Base-by-base conservation (phyloP, 139 green algal genomes). In the Coccomyxa sp. region DNA sequence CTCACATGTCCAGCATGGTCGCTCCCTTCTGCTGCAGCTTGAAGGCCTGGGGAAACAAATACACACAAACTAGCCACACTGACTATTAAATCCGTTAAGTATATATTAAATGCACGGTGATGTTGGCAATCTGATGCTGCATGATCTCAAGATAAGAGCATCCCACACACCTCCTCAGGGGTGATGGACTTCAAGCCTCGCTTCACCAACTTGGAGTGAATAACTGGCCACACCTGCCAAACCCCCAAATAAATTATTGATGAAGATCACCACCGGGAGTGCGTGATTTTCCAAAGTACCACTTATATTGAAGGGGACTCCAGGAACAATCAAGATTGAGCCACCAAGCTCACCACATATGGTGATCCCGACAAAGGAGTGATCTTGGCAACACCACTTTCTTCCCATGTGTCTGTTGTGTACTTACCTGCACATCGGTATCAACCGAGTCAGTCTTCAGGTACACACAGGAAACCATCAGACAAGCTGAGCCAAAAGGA, bases 1-100 rank as follows among this genome's bases (percentile, higher is more conserved):
- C 63, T 71, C 63, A 71, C 13, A 94, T 87, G 60, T 96, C 92
- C 77, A 95, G 81, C 0, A 96, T 77, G 9, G 86, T 79, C 67
- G 86, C 92, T 77, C 76, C 82, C 63, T 91, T 87, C 31, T 82
- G 68, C 82, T 89, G 82, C 67, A 95, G 85, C 51, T 67, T 67
- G 16, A 78, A 78, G 13, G 79, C 83, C 83, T 87, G 79, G 3
- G 38, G 38, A 51, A 3, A 51, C 3, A 51, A 7, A 51, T 51
- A 51, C 38, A 51, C 38, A 3, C 3, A 11, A 51, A 11, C 3
- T 51, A 51, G 3, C 38, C 3, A 51, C 7, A 51, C 38, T 7
- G 38, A 51, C 38, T 51, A 7, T 7, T 51, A 51, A 51, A 7
- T 11, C 7, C 38, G 3, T 51, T 51, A 51, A 3, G 38, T 11